Percentiles rank a stretch among this genome's conserved stretches.
These are phyloP conservation scores for Claviceps spartinae DNA, from an alignment of 2,329 filamentous ascomycete species.

Conservation along the genomic window DNA sequence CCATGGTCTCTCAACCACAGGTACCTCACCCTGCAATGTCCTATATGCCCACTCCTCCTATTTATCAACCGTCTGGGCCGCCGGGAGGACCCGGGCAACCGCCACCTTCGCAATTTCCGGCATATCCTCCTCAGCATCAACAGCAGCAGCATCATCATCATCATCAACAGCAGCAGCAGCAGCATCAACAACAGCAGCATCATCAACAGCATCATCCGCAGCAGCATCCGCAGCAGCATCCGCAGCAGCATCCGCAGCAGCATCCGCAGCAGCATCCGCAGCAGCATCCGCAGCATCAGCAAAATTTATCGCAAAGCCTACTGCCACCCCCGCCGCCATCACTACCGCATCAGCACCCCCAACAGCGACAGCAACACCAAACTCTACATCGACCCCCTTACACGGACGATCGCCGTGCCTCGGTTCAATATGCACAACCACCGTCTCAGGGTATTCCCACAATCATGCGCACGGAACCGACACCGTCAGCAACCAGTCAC, in stretches of 20 bases:
- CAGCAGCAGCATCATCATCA: slow-evolving; percentile 23
- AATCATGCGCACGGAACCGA: slow-evolving; percentile 38
- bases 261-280: too few relatives aligned
- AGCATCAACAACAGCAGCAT: neutral
- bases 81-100: slow-evolving; percentile 22
- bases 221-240: slow-evolving; percentile 14
- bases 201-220: neutral
- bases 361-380: neutral
- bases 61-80: slow-evolving; percentile 46
- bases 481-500: slow-evolving; percentile 43
- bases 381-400: slow-evolving; percentile 46
- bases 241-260: too few relatives aligned
- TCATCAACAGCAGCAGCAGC: neutral
- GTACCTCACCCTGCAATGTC: slow-evolving; percentile 50
- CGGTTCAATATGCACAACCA: slow-evolving; percentile 53
- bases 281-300: too few relatives aligned
- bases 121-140: slow-evolving; percentile 22
- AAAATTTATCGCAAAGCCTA: too few relatives aligned
- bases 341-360: neutral
- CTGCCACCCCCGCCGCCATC: too few relatives aligned
- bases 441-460: slow-evolving; percentile 33
- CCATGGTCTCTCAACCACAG: slow-evolving; percentile 55
- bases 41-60: slow-evolving; percentile 74
- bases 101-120: slow-evolving; percentile 25
- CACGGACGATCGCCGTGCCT: slow-evolving; percentile 61